Percentiles rank a stretch among this genome's conserved stretches.
Evolutionary conservation across 129 eudicot species (phyloP).

Genomic region (Centrapalus pauciflorus): DNA sequence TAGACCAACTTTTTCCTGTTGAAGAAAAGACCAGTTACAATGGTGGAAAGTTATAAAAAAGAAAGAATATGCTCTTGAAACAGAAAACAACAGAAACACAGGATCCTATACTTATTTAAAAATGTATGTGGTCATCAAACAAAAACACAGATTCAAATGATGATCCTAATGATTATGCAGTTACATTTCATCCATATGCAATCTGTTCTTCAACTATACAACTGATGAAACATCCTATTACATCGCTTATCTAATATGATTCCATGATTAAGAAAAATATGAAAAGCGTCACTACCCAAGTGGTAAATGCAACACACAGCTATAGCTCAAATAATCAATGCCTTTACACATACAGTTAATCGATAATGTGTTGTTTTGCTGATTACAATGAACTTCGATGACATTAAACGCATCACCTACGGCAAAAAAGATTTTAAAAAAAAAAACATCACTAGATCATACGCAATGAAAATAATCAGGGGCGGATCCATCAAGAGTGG

Average conservation of each 20-base stretch:
- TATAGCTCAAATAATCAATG: no score
- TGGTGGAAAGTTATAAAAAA: neutral
- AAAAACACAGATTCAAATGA: neutral
- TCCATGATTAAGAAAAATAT: neutral
- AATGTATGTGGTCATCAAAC: neutral
- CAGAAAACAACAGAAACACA: neutral
- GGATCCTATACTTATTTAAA: neutral
- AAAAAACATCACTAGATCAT: no score
- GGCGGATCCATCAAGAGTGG: no score
- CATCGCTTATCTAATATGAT: neutral
- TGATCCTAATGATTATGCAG: neutral
- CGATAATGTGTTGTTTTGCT: neutral
- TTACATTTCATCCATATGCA: neutral
- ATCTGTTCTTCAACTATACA: neutral
- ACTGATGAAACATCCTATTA: neutral
- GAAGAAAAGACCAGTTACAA: neutral
- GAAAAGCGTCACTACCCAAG: neutral
- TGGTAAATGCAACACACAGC: neutral
- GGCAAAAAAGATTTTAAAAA: no score
- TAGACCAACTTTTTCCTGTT: constrained; percentile 79
- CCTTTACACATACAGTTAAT: no score
- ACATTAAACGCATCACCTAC: neutral
- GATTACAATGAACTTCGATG: neutral
- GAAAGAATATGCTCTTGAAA: neutral
- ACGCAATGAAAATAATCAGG: no score